A percentile compares a stretch with the other conserved stretches of the same genome.
phyloP scores from a whole-genome alignment of 2,329 filamentous ascomycete genomes.

The Hypoxylon rubiginosum region DNA sequence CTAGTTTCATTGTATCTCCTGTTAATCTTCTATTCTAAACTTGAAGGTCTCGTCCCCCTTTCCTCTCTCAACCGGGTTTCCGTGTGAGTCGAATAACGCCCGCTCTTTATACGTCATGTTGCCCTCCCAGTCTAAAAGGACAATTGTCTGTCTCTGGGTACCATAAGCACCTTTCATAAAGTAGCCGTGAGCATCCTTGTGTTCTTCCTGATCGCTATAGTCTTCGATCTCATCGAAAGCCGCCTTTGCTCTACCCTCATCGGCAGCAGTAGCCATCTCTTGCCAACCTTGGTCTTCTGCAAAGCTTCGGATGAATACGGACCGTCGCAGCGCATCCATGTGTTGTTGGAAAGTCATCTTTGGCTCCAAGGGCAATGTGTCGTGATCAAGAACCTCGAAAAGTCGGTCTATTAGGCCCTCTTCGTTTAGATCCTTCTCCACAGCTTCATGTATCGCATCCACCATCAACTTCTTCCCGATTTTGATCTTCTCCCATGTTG shows the following conservation, averaged over 20 bases:
- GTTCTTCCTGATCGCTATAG: slow-evolving; percentile 53
- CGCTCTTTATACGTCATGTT: slow-evolving; percentile 72
- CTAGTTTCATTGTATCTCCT: slow-evolving; percentile 35
- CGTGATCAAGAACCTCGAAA: slow-evolving; percentile 67
- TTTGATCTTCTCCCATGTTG: slow-evolving; percentile 72
- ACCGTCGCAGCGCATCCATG: slow-evolving; percentile 67
- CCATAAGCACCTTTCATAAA: slow-evolving; percentile 74
- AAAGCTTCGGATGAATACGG: slow-evolving; percentile 72
- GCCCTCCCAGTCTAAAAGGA: slow-evolving; percentile 74
- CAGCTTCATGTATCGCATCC: slow-evolving; percentile 58
- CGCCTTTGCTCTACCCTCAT: slow-evolving; percentile 55
- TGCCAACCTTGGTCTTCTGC: slow-evolving; percentile 62
- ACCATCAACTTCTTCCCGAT: slow-evolving; percentile 63
- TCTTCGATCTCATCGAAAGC: slow-evolving; percentile 56
- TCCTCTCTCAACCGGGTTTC: slow-evolving; percentile 66
- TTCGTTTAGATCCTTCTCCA: slow-evolving; percentile 56
- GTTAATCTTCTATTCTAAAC: slow-evolving; percentile 66
- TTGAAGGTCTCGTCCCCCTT: slow-evolving; percentile 68
- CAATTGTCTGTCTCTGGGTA: slow-evolving; percentile 73
- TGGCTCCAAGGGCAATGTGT: slow-evolving; percentile 65
- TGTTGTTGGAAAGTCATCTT: slow-evolving; percentile 66
- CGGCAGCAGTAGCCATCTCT: slow-evolving; percentile 60
- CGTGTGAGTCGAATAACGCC: slow-evolving; percentile 70
- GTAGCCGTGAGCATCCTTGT: slow-evolving; percentile 54
- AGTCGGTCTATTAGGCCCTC: slow-evolving; percentile 65